Percentiles rank a stretch among this genome's conserved stretches.
Conservation (phyloP, 768 basidiomycete genomes). For the Cystofilobasidium ferigula region DNA sequence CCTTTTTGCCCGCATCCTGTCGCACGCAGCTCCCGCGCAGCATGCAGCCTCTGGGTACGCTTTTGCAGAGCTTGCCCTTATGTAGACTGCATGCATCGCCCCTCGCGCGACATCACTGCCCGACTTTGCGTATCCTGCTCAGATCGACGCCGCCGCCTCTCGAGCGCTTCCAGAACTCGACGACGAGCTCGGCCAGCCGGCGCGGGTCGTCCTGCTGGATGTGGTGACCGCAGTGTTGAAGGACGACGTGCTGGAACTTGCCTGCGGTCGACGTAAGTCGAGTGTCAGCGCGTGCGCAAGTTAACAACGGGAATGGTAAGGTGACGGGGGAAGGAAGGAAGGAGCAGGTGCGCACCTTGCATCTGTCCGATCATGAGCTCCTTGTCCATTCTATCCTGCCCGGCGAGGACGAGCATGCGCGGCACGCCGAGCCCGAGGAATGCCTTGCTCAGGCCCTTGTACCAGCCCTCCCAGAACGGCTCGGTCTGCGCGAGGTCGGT, state of each 20-base stretch:
- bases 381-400: constrained; percentile 81
- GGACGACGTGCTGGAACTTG: constrained; percentile 86
- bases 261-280: constrained; percentile 35
- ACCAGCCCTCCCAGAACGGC: constrained; percentile 90
- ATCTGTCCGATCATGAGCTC: constrained; percentile 94
- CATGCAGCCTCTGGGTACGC: background rate
- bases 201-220: constrained; percentile 86
- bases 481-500: constrained; percentile 73
- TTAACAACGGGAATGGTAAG: background rate
- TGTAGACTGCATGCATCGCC: no score
- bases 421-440: constrained; percentile 72
- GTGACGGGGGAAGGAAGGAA: background rate
- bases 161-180: constrained; percentile 66
- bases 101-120: background rate
- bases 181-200: constrained; percentile 62
- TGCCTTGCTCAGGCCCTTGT: constrained; percentile 61
- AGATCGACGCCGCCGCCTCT: constrained; percentile 1
- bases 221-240: constrained; percentile 81
- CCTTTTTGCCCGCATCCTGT: no score
- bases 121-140: constrained; percentile 3
- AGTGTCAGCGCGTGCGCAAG: no score
- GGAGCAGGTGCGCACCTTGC: constrained; percentile 48
- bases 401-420: constrained; percentile 78
- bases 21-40: background rate
- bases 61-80: background rate